Conservation (phyloP, 1,284 basidiomycete genomes). For the Marasmius sp. region DNA sequence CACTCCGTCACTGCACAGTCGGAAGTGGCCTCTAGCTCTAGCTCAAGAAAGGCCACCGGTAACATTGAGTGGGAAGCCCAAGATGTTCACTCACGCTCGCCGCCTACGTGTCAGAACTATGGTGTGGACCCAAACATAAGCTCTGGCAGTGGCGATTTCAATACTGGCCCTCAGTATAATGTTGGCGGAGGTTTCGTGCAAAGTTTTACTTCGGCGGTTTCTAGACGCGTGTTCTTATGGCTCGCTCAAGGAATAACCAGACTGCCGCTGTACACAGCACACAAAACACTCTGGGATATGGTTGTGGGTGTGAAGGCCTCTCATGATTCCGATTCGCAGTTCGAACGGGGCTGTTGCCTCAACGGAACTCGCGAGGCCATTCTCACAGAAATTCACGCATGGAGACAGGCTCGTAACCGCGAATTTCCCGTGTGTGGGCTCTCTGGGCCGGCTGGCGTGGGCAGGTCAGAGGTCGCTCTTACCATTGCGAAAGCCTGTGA, state of each 20-base stretch:
- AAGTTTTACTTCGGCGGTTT: background rate
- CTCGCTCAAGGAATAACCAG: background rate
- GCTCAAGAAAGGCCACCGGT: too few species aligned
- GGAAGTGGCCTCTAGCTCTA: too few species aligned
- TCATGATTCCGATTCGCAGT: background rate
- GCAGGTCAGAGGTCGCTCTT: constrained; percentile 19
- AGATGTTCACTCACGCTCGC: too few species aligned
- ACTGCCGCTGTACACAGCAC: background rate
- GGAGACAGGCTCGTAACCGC: constrained; percentile 1
- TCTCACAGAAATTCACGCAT: constrained; percentile 9
- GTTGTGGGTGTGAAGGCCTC: background rate
- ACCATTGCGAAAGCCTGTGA: constrained; percentile 14
- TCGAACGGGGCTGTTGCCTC: constrained; percentile 5
- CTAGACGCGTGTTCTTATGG: background rate
- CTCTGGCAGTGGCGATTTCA: too few species aligned
- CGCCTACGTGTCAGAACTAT: too few species aligned
- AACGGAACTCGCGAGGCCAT: constrained; percentile 12
- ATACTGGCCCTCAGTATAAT: too few species aligned
- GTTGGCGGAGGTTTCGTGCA: background rate
- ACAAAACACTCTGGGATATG: background rate
- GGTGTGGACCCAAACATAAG: too few species aligned
- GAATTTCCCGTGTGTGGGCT: too few species aligned
- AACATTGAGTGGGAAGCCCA: too few species aligned
- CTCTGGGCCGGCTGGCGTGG: too few species aligned
- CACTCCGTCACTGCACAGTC: too few species aligned